Conservation (phyloP, 2,329 filamentous ascomycete genomes). For the Aspergillus aculeatinus region DNA sequence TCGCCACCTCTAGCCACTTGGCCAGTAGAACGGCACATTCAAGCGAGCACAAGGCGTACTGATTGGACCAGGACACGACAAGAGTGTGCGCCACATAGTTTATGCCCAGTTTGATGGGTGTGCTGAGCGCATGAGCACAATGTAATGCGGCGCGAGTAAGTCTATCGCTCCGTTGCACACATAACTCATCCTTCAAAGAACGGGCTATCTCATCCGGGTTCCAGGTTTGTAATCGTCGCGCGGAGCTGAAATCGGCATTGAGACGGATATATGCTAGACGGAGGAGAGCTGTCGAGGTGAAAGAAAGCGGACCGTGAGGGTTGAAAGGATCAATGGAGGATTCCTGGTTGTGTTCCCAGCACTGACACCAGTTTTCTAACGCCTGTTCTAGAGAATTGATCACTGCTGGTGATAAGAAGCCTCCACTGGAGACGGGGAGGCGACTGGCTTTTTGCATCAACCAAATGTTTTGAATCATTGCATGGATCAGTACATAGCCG, state of each 20-base stretch:
- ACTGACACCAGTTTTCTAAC: constrained; percentile 36
- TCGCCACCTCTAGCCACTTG: constrained; percentile 44
- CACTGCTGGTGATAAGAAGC: constrained; percentile 25
- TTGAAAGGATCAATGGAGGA: constrained; percentile 36
- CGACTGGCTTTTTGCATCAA: constrained; percentile 34
- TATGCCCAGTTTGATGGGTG: constrained; percentile 56
- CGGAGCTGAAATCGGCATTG: constrained; percentile 35
- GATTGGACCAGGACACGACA: constrained; percentile 58
- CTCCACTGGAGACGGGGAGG: constrained; percentile 23
- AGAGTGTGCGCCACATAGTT: constrained; percentile 57
- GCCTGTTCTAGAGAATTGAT: constrained; percentile 32
- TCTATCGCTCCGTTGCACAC: constrained; percentile 48
- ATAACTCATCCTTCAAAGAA: constrained; percentile 31
- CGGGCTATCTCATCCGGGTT: constrained; percentile 32
- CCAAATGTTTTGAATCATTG: constrained; percentile 36
- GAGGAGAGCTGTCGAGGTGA: constrained; percentile 35
- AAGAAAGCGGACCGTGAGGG: constrained; percentile 34
- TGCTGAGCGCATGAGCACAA: constrained; percentile 55
- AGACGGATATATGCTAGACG: constrained; percentile 36
- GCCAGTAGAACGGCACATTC: constrained; percentile 57
- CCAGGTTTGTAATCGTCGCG: constrained; percentile 34
- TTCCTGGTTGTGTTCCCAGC: constrained; percentile 38
- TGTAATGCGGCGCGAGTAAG: constrained; percentile 52
- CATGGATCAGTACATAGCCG: constrained; percentile 35
- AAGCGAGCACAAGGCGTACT: constrained; percentile 56